Percentiles rank a stretch among this genome's conserved stretches.
Conservation (phyloP, 2,329 filamentous ascomycete genomes). For the Cercospora janseana region DNA sequence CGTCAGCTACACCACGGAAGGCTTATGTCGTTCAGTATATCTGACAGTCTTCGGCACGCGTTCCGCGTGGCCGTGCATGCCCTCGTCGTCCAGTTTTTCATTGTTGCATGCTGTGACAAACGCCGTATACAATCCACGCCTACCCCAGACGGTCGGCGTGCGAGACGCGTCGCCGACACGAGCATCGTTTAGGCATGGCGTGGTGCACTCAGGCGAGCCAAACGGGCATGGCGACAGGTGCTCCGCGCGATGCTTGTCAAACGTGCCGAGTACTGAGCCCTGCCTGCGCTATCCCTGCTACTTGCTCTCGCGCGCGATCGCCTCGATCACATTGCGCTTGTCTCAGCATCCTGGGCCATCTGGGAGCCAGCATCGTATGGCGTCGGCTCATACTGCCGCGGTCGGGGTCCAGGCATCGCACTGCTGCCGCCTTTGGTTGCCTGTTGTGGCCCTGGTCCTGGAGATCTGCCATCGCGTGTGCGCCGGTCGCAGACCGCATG, state of each 20-base stretch:
- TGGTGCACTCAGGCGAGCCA: background rate
- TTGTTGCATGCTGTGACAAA: too few relatives aligned
- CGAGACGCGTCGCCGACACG: background rate
- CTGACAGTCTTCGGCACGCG: too few relatives aligned
- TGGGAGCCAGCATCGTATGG: background rate
- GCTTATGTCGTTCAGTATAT: too few relatives aligned
- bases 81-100: too few relatives aligned
- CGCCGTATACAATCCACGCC: too few relatives aligned
- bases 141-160: background rate
- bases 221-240: constrained; percentile 5
- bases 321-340: constrained; percentile 9
- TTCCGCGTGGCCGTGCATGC: too few relatives aligned
- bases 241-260: constrained; percentile 11
- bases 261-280: background rate
- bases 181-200: constrained; percentile 1
- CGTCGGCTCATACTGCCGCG: background rate
- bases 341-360: constrained; percentile 10
- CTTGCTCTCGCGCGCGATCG: background rate
- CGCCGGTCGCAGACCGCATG: constrained; percentile 5
- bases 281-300: background rate
- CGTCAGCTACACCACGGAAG: too few relatives aligned
- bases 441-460: constrained; percentile 1
- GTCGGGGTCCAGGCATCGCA: background rate
- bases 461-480: constrained; percentile 5
- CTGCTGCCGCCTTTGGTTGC: background rate